Evolutionary conservation across 2,329 filamentous ascomycete species (phyloP), one percentile per base, ranked within the genome.

Genomic region (Hymenoscyphus occultus): DNA sequence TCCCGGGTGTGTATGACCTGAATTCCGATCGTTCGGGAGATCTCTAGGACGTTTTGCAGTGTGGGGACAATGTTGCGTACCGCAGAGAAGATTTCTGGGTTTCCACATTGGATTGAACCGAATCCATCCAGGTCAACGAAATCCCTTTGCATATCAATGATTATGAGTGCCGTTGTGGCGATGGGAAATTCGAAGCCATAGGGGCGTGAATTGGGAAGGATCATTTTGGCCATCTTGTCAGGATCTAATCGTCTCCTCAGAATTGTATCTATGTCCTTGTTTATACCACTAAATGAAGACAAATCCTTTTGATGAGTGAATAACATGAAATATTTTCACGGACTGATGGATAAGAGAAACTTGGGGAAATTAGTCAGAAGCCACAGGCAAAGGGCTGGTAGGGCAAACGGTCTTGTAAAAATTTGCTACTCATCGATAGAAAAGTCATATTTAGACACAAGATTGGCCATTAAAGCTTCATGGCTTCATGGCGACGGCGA

Each of bases 131-230:
- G 74, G n/a, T 81, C 78, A 5, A 84, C 73, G 71, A 79, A 84
- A 74, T 84, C 82, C 61, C 81, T 78, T 73, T 85, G 83, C 77
- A 84, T 82, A 74, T 85, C 83, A 69, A 85, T 81, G 61, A 85
- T 77, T 9, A 85, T 72, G 51, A 85, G 77, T 0, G 83, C 83
- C 1, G 83, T 84, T 9, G 79, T 78, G 35, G 77, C 74, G 31
- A 77, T 74, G 19, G 78, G 76, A 65, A 84, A 84, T 3, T 74
- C 76, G 71, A 80, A 84, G 2, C 77, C 73, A 71, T 84, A 84
- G 13, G 83, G 83, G 65, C 70, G 68, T n/a, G 72, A 71, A 66
- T 69, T 72, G n/a, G 68, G 68, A 10, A 73, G 68, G 9, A 67
- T 69, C 63, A 72, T 63, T 32, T 70, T 72, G n/a, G 42, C 16